These are phyloP conservation scores for Prunus salicina DNA, from an alignment of 306 rosid genomes.

Conservation along the genomic window DNA sequence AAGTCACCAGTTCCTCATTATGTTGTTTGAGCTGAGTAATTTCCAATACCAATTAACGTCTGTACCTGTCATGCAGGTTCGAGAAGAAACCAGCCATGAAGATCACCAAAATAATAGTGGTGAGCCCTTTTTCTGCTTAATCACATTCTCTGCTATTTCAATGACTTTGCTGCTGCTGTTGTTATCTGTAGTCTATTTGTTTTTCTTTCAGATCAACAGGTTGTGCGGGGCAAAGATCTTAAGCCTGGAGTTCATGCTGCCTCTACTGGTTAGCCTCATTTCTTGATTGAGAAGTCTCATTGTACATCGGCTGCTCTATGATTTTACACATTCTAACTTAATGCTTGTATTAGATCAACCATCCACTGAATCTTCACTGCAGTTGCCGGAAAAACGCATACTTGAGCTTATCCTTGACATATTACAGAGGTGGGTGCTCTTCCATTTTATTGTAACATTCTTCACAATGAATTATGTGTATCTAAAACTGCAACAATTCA, in stretches of 20 bases:
- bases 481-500: not conserved
- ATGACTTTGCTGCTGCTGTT: slow-evolving; percentile 2
- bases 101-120: slow-evolving; percentile 29
- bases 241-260: slow-evolving; percentile 12
- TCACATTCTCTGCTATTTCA: not conserved
- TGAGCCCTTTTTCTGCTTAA: not conserved
- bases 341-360: slow-evolving; percentile 36
- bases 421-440: slow-evolving; percentile 51
- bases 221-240: slow-evolving; percentile 1
- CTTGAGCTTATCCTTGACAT: slow-evolving; percentile 62
- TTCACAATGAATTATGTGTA: not conserved
- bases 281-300: not conserved
- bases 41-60: slow-evolving; percentile 11
- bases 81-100: slow-evolving; percentile 17
- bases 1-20: not conserved
- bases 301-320: too few species aligned
- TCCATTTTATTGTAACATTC: not conserved
- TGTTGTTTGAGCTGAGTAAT: slow-evolving; percentile 10
- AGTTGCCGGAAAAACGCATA: slow-evolving; percentile 47
- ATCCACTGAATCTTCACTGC: slow-evolving; percentile 26
- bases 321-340: not conserved
- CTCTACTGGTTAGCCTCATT: slow-evolving; percentile 9
- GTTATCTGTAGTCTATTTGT: not conserved
- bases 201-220: slow-evolving; percentile 14
- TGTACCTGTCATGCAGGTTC: slow-evolving; percentile 29